Conservation (phyloP, 768 basidiomycete species). For the Boletus rubroflammeus region DNA sequence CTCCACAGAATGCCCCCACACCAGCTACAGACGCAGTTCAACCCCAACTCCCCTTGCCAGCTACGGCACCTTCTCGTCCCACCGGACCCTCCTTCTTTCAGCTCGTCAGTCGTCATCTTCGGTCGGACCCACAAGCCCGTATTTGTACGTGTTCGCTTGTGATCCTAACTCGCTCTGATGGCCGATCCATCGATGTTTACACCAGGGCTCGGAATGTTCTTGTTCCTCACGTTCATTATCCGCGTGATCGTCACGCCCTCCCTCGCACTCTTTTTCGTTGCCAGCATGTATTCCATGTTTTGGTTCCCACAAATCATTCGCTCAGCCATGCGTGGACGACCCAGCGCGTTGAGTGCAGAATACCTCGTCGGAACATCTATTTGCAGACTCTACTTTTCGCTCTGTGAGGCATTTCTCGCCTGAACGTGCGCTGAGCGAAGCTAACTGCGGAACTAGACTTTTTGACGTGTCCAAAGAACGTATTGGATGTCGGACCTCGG, state of each 20-base stretch:
- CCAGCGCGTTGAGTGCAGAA: conserved; percentile 61
- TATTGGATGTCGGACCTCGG: conserved; percentile 74
- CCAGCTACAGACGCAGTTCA: conserved; percentile 7
- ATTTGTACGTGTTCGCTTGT: conserved; percentile 48
- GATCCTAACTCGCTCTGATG: background rate
- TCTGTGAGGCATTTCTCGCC: conserved; percentile 54
- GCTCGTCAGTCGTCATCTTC: conserved; percentile 55
- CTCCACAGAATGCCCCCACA: conserved; percentile 2
- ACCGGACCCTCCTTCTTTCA: conserved; percentile 35
- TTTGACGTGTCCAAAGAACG: conserved; percentile 78
- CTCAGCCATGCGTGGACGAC: conserved; percentile 65
- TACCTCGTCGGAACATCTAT: conserved; percentile 77
- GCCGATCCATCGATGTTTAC: conserved; percentile 1
- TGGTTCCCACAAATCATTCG: conserved; percentile 87
- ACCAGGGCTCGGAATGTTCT: conserved; percentile 62
- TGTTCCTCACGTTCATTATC: conserved; percentile 70
- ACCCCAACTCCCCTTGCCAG: conserved; percentile 21
- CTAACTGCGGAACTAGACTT: conserved; percentile 54
- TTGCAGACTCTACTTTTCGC: conserved; percentile 62
- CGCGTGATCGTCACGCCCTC: conserved; percentile 68
- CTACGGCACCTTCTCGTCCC: conserved; percentile 13
- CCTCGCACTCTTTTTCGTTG: conserved; percentile 63
- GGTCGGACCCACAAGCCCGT: conserved; percentile 67
- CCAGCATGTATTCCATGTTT: conserved; percentile 67
- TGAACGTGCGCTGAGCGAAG: background rate